Evolutionary conservation across 192 early-diverging fungal species (phyloP), one percentile per base, ranked within the genome.

Genomic region (Coemansia furcata): DNA sequence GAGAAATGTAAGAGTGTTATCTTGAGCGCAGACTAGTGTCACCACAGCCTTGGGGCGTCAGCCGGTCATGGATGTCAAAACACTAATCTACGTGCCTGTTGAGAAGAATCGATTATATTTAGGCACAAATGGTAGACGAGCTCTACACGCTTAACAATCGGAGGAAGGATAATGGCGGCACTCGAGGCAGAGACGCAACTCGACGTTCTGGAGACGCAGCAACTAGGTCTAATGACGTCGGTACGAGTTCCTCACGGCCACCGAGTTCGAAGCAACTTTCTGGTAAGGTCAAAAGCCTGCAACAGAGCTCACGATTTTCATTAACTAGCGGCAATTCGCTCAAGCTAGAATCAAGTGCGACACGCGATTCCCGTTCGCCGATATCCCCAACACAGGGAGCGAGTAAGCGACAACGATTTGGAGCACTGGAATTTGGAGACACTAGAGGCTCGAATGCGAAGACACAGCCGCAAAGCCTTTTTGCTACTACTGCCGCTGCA

Each of bases 341-440:
- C 58, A 21, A 21, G 9, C 19, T 60, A 39, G 58, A 36, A 10
- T 39, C 35, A 6, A 38, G 35, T 21, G n/a, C 8, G 21, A 7
- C 36, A 39, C 58, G 58, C 58, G 58, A 60, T 39, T 17, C 58
- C 21, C 21, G n/a, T 23, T 60, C 19, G 58, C 58, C n/a, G 36
- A 38, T 23, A 39, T 39, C 58, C 12, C 58, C 37, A 21, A 21
- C 19, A 6, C 36, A 21, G 23, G 58, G 36, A 6, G 17, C 58
- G 21, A 39, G 4, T 10, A 60, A 60, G 19, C 58, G 58, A 19
- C 58, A 19, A 39, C 58, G 58, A 7, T 8, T 60, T 39, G 58
- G 7, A 10, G n/a, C n/a, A 8, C n/a, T 37, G n/a, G 35, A 8
- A 4, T 21, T 6, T 12, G 36, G 19, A 38, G 35, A 17, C 12